Conservation (phyloP, 805 yeast genomes). For the Zygotorulaspora danielsina region DNA sequence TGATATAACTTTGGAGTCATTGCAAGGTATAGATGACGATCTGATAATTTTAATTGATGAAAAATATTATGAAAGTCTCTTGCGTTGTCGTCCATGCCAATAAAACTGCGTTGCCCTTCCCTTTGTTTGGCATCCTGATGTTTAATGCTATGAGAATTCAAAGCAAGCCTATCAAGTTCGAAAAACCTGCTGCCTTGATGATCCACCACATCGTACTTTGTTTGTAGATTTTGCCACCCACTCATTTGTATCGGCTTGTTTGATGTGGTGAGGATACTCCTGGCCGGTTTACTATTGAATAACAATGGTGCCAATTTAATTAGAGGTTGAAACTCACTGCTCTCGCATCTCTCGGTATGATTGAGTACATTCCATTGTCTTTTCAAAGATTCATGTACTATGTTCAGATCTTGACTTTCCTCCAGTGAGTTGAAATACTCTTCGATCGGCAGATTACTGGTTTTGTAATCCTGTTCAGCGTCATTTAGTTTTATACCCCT, state of each 20-base stretch:
- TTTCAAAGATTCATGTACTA: slow-evolving; percentile 5
- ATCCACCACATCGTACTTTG: slow-evolving; percentile 4
- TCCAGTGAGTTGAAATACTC: slow-evolving; percentile 6
- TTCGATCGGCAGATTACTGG: slow-evolving; percentile 1
- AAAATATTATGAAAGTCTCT: not conserved
- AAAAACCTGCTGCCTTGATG: slow-evolving; percentile 17
- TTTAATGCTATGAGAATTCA: not conserved
- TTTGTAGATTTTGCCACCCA: slow-evolving; percentile 3
- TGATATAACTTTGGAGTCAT: slow-evolving; percentile 16
- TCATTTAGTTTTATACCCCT: slow-evolving; percentile 14
- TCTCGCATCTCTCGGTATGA: slow-evolving; percentile 2
- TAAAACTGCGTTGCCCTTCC: not conserved
- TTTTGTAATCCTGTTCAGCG: not conserved
- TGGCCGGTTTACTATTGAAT: slow-evolving; percentile 4
- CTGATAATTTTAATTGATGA: not conserved
- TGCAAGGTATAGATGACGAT: slow-evolving; percentile 1
- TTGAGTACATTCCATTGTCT: slow-evolving; percentile 9
- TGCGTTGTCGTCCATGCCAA: not conserved
- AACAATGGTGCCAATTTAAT: slow-evolving; percentile 5
- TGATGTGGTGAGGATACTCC: not conserved
- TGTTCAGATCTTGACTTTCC: slow-evolving; percentile 5
- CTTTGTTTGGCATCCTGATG: not conserved
- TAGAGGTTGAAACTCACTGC: not conserved
- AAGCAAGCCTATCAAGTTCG: slow-evolving; percentile 7
- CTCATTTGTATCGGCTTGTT: slow-evolving; percentile 1